Evolutionary conservation across 768 basidiomycete genomes (phyloP), one percentile per base, ranked within the genome.

Genomic region (Galerina marginata): DNA sequence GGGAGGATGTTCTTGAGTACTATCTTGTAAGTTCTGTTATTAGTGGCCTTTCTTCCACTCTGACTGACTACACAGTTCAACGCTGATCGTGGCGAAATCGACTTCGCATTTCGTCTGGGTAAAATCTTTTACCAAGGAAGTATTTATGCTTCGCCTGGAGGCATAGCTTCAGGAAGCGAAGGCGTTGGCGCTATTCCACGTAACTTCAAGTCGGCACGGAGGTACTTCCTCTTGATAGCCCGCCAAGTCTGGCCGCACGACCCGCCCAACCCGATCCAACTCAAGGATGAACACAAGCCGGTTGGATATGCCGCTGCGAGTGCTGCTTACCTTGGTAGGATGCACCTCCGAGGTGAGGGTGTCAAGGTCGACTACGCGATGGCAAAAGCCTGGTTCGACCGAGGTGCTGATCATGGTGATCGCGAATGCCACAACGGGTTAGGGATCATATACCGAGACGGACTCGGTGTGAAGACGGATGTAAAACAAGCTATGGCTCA

Each of bases 101-200:
- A 90, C 63, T 96, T 93, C 71, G 94, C 95, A 2, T 95, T 92
- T 74, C 87, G 93, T 14, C 83, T 99, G 2, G 97, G 95, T n/a
- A 90, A 93, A 75, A 92, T 99, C 9, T 96, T 91, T 76, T 99
- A 99, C 70, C 92, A 95, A 70, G 97, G 97, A 15, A 95, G 92
- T 59, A 91, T 98, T 38, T 98, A 97, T 69, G 81, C 85, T 5
- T 79, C 86, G 9, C 73, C 81, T 12, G 94, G 94, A 3, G 96
- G 96, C 9, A 87, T 92, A 42, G 86, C 83, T 2, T 95, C 92
- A 1, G 93, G 95, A 14, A 91, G 92, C 25, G 93, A 96, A 75
- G 93, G 93, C n/a, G 94, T 95, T 26, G 94, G 93, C 7, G 87
- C 87, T n/a, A 84, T 97, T 11, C 86, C 89, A 1, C 86, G 90